Conservation (phyloP, 495 filamentous ascomycete genomes). For the Penicillium goetzii region DNA sequence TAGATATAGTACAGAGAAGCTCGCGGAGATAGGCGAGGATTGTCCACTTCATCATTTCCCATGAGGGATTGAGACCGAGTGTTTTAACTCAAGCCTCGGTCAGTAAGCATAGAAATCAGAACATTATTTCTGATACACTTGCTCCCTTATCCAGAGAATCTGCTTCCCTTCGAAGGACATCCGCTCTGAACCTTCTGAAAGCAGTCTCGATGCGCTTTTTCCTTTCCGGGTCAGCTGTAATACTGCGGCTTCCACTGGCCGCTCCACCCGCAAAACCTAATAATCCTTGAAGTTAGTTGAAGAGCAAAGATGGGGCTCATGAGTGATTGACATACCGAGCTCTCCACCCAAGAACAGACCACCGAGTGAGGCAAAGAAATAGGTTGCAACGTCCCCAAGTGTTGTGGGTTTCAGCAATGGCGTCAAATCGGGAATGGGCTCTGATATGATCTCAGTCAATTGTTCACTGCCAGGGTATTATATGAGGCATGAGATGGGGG, state of each 20-base stretch:
- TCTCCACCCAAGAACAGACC: slow-evolving; percentile 69
- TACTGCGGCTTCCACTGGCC: slow-evolving; percentile 50
- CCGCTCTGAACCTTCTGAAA: slow-evolving; percentile 63
- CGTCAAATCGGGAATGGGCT: slow-evolving; percentile 64
- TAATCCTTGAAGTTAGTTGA: slow-evolving; percentile 11
- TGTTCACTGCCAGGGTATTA: not conserved
- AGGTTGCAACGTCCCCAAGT: slow-evolving; percentile 64
- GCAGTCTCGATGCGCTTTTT: slow-evolving; percentile 64
- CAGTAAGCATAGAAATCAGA: slow-evolving; percentile 14
- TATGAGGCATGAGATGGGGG: not conserved
- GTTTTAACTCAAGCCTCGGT: too few species aligned
- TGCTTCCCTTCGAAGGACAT: slow-evolving; percentile 62
- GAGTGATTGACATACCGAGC: slow-evolving; percentile 36
- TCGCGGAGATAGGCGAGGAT: slow-evolving; percentile 8
- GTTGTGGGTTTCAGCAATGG: slow-evolving; percentile 58
- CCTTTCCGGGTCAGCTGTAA: slow-evolving; percentile 57
- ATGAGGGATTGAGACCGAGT: not conserved
- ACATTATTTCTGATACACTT: slow-evolving; percentile 34
- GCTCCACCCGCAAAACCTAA: slow-evolving; percentile 60
- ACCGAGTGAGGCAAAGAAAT: slow-evolving; percentile 62
- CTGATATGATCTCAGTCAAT: slow-evolving; percentile 34
- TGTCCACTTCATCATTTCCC: not conserved
- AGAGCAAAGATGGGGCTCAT: not conserved
- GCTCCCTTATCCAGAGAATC: slow-evolving; percentile 54
- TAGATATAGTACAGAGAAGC: slow-evolving; percentile 7